Percentiles rank a stretch among this genome's conserved stretches.
phyloP scores from a whole-genome alignment of 2,329 filamentous ascomycete genomes.

The Dissoconium aciculare region DNA sequence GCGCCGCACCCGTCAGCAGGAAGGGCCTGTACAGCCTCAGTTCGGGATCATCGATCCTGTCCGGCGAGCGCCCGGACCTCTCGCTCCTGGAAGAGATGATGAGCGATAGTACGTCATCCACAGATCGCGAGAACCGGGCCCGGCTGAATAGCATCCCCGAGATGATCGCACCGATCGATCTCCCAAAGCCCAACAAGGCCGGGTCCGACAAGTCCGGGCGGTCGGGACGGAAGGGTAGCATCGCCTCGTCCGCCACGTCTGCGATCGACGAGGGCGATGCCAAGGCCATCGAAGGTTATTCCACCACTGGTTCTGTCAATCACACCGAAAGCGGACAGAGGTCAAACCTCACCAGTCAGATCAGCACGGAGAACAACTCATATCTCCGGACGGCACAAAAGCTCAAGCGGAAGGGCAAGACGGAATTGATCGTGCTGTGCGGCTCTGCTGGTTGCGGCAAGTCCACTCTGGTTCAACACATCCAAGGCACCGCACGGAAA shows the following conservation, averaged over 20 bases:
- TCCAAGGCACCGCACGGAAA: constrained; percentile 42
- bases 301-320: constrained; percentile 8
- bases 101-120: constrained; percentile 37
- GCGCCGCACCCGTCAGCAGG: constrained; percentile 18
- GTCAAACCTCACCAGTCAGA: constrained; percentile 10
- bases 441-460: constrained; percentile 46
- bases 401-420: constrained; percentile 39
- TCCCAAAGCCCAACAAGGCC: neutral
- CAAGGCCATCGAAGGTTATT: constrained; percentile 2
- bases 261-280: constrained; percentile 6
- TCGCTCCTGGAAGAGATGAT: constrained; percentile 28
- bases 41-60: constrained; percentile 27
- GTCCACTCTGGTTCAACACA: constrained; percentile 43
- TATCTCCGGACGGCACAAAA: constrained; percentile 32
- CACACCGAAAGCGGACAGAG: constrained; percentile 13
- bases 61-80: constrained; percentile 18
- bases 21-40: constrained; percentile 35
- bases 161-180: constrained; percentile 13
- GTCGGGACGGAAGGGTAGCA: constrained; percentile 7
- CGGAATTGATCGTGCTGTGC: constrained; percentile 43
- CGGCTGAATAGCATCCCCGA: constrained; percentile 25
- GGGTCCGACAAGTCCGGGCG: too few relatives aligned
- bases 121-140: constrained; percentile 28
- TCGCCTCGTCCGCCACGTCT: constrained; percentile 9
- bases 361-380: constrained; percentile 13